Conservation (phyloP, 2,329 filamentous ascomycete genomes). For the Alternaria dauci region DNA sequence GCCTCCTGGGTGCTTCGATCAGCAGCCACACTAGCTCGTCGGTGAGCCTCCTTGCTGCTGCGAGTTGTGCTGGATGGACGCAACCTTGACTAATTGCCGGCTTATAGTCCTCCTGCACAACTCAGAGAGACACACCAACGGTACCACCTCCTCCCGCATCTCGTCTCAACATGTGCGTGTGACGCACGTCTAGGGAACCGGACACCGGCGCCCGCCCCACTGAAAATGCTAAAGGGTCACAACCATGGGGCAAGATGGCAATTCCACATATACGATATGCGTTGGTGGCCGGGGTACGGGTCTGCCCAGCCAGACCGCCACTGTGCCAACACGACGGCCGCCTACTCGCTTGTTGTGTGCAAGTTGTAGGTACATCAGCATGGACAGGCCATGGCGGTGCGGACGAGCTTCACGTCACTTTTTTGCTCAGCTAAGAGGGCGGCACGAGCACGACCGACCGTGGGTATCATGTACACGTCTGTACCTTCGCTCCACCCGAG, state of each 20-base stretch:
- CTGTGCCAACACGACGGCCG: slow-evolving; percentile 10
- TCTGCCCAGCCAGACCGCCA: slow-evolving; percentile 16
- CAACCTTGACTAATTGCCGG: slow-evolving; percentile 13
- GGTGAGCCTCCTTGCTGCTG: slow-evolving; percentile 20
- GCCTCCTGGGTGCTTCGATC: slow-evolving; percentile 21
- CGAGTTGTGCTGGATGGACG: slow-evolving; percentile 11
- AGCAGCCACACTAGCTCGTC: slow-evolving; percentile 22
- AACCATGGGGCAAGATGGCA: slow-evolving; percentile 12
- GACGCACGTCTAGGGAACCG: slow-evolving; percentile 1
- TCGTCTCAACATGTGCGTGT: slow-evolving; percentile 7
- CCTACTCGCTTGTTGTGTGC: slow-evolving; percentile 19
- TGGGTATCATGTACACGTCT: slow-evolving; percentile 20
- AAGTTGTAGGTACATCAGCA: slow-evolving; percentile 17
- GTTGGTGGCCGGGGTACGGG: slow-evolving; percentile 12
- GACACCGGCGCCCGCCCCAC: slow-evolving; percentile 6
- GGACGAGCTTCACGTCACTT: background rate
- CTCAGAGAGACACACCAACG: slow-evolving; percentile 8
- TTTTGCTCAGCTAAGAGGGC: slow-evolving; percentile 5
- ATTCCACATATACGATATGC: slow-evolving; percentile 10
- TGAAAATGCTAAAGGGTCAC: slow-evolving; percentile 2
- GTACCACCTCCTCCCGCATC: slow-evolving; percentile 11
- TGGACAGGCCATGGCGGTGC: slow-evolving; percentile 2
- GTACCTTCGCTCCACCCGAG: slow-evolving; percentile 19
- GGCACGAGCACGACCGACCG: slow-evolving; percentile 9
- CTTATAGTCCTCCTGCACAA: slow-evolving; percentile 11